A percentile compares a stretch with the other conserved stretches of the same genome.
These are phyloP conservation scores for Dryas alaskensis DNA, from an alignment of 306 rosid genomes.

Conservation along the genomic window DNA sequence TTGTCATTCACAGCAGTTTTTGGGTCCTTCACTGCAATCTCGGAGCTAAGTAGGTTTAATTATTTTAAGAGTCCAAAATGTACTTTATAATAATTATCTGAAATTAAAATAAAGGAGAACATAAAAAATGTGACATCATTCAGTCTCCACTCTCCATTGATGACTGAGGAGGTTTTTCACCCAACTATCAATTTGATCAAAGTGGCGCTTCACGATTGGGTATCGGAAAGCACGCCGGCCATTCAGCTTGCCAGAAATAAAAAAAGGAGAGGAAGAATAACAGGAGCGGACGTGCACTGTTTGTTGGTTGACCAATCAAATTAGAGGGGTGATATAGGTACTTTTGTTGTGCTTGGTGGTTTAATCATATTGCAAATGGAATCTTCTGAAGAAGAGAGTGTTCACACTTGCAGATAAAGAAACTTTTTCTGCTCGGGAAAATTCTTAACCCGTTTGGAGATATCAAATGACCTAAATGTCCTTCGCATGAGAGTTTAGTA, in stretches of 20 bases:
- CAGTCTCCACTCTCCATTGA: too few species aligned
- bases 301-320: conserved; percentile 1
- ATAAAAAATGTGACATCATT: too few species aligned
- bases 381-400: conserved; percentile 26
- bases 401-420: conserved; percentile 27
- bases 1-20: too few species aligned
- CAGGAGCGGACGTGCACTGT: neutral
- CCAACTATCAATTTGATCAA: neutral
- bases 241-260: neutral
- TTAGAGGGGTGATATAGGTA: neutral
- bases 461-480: conserved; percentile 15
- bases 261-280: neutral
- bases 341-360: neutral
- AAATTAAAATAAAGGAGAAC: too few species aligned
- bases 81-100: too few species aligned
- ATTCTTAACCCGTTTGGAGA: neutral
- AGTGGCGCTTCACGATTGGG: neutral
- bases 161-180: neutral
- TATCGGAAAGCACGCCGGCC: neutral
- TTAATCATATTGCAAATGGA: neutral
- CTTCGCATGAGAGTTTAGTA: neutral
- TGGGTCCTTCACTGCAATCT: too few species aligned
- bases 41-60: too few species aligned
- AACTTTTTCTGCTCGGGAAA: neutral
- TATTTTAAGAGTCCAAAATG: too few species aligned